Evolutionary conservation across 352 stramenopile species (phyloP), one percentile per base, ranked within the genome.

Genomic region (Globisporangium paddicum): DNA sequence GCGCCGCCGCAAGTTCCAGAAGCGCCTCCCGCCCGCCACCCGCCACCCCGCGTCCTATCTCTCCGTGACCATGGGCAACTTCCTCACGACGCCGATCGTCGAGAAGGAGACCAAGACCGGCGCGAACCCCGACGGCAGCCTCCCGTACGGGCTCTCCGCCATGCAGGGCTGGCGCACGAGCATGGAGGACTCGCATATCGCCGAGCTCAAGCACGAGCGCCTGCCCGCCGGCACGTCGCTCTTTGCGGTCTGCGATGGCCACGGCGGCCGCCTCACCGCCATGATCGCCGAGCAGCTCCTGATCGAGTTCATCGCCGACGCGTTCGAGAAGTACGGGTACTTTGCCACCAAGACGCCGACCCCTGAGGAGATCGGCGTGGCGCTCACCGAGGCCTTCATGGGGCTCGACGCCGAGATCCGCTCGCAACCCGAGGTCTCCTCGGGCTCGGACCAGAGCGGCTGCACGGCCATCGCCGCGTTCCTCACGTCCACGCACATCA

Each of bases 91-190:
- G 23, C 83, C 83, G 47, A 81, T 90, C 48, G 93, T 78, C 35
- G 77, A 88, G 19, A 95, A 95, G 68, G 75, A 90, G 23, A 90
- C 82, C 11, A 58, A 81, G 30, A 64, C 63, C 18, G 73, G 67
- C 30, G 32, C 66, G 10, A 75, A 77, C 40, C 23, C 66, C 14
- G 76, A 81, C 48, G 89, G 88, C 66, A 73, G 62, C 23, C 68
- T 96, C 18, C 48, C 61, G 53, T 93, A 72, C 56, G 84, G 75
- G 23, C 55, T 92, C 60, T 83, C 81, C 28, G 69, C 72, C 51
- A 95, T 95, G 81, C 85, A 95, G 54, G 85, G 82, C 30, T 93
- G 85, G 82, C 82, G 85, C 60, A 86, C 74, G 37, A 85, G 69
- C 57, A 93, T 95, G 81, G 85, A 94, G 67, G 83, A 93, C 66